Percentiles rank a stretch among this genome's conserved stretches.
Conservation (phyloP, 495 filamentous ascomycete genomes). For the Tuber calosporum region DNA sequence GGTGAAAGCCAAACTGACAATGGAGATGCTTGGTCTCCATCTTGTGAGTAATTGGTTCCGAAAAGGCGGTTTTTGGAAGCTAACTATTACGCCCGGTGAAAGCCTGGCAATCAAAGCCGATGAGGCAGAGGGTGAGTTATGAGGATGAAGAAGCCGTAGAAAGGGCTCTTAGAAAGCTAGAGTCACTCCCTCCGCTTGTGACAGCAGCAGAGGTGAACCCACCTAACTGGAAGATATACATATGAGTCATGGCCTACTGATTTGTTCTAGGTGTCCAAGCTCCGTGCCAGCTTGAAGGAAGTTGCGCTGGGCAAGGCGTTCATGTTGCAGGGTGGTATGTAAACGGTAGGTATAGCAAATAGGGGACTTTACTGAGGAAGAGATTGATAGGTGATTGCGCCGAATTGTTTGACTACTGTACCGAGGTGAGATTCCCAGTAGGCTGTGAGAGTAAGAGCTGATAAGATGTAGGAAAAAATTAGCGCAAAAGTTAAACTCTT, state of each 20-base stretch:
- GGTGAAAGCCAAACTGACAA: neutral
- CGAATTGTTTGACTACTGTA: conserved; percentile 95
- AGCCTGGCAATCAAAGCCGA: conserved; percentile 85
- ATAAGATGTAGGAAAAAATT: conserved; percentile 53
- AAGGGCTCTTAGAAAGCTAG: conserved; percentile 61
- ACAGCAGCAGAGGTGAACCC: conserved; percentile 63
- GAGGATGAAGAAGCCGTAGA: conserved; percentile 58
- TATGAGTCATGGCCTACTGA: neutral
- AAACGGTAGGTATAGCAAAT: conserved; percentile 31
- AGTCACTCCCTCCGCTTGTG: conserved; percentile 77
- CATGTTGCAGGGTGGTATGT: conserved; percentile 70
- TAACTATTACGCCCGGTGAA: conserved; percentile 7
- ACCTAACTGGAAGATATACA: neutral
- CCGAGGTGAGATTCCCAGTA: conserved; percentile 47
- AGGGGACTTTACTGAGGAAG: conserved; percentile 6
- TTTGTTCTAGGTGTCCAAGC: conserved; percentile 56
- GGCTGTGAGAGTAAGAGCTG: conserved; percentile 1
- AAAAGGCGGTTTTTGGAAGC: neutral
- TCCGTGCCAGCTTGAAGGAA: conserved; percentile 69
- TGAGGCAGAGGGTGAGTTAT: conserved; percentile 84
- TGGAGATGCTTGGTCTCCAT: conserved; percentile 24
- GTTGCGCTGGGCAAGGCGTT: conserved; percentile 90
- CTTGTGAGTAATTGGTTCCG: conserved; percentile 16
- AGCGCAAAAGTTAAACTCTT: conserved; percentile 94
- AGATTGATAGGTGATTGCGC: conserved; percentile 67